Base-by-base conservation (phyloP, 179 eudicot genomes). In the Spergularia azorica region DNA sequence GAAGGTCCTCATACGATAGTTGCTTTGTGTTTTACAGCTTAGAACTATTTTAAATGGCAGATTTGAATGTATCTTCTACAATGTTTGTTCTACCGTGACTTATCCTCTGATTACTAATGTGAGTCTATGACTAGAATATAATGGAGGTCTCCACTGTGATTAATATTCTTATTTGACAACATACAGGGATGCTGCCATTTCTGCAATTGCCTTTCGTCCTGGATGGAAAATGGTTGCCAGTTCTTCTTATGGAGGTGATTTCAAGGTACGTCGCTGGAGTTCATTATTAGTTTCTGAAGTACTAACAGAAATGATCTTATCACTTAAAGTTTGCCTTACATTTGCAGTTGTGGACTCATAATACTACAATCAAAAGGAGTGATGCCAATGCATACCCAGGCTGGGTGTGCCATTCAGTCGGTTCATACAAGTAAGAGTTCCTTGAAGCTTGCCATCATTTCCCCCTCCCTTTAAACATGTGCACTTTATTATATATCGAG, bases 361-460 rank as follows among this genome's bases (percentile, higher is more conserved):
- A 76, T 62, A 76, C 80, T 52, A 84, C 71, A 70, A 56, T 80
- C 65, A 78, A 77, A 69, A 76, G 66, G 64, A 84, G 83, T 50
- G 80, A 79, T 68, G 71, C 60, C 71, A 68, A 51, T 78, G 83
- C 80, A 72, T 77, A 67, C 70, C 76, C 83, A 76, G 96, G 98
- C 66, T 95, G 98, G 98, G 87, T 83, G 71, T 95, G 98, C 83
- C 97, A 95, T 86, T 89, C 98, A 80, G 92, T 95, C 79, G 97
- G 97, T 76, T 93, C 97, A 58, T 95, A 95, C 84, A 94, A 89
- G 97, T 94, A 89, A 62, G 74, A 43, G 64, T 48, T 73, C 70
- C 36, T 72, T 50, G 6, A 50, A 36, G 26, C 52, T 55, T 38
- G 21, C 21, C 36, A 12, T 57, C 12, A 10, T 15, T 26, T 18